Base-by-base conservation (phyloP, 352 stramenopile species). In the Globisporangium camurandrum region DNA sequence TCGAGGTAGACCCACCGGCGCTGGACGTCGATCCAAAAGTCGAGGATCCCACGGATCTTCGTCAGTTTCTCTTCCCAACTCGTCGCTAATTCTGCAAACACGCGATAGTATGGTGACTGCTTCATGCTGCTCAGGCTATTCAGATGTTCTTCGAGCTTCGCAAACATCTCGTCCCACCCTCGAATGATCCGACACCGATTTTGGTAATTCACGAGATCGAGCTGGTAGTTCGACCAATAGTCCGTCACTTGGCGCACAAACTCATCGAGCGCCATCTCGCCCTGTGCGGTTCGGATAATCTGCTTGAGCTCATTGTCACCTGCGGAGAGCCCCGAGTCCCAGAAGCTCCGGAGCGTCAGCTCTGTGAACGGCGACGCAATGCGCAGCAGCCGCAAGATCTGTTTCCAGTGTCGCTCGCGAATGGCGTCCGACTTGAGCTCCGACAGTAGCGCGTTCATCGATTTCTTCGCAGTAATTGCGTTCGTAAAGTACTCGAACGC, bases 11-110 rank as follows among this genome's bases (percentile, higher is more conserved):
- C 91, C 97, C 97, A 99, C 20, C 96, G 92, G 14, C 97, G 85
- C 75, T 99, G 97, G 2, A 99, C 97, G 63, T 99, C 96, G 50
- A 99, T 97, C 97, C 97, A 99, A 24, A 97, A 88, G 69, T 99
- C 97, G 33, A 99, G 90, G 24, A 98, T 97, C 16, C 91, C 79
- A 46, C 95, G 84, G 23, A 99, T 95, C 49, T 88, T 91, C 0
- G 93, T 98, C 22, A 99, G 66, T 56, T 97, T 97, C 61, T 98
- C 93, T 71, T 99, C 97, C 97, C 97, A 99, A 17, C 83, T 79
- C 22, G 95, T 93, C 23, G 96, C 93, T 62, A 98, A 87, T 63
- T 99, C 96, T 26, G 98, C 95, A 69, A 99, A 99, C 12, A 97
- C 84, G 16, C 89, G 83, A 62, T 99, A 99, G 66, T 99, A 99